Evolutionary conservation across 225 moss, liverwort and hornwort species (phyloP).

Genomic region (Neckera pumila): DNA sequence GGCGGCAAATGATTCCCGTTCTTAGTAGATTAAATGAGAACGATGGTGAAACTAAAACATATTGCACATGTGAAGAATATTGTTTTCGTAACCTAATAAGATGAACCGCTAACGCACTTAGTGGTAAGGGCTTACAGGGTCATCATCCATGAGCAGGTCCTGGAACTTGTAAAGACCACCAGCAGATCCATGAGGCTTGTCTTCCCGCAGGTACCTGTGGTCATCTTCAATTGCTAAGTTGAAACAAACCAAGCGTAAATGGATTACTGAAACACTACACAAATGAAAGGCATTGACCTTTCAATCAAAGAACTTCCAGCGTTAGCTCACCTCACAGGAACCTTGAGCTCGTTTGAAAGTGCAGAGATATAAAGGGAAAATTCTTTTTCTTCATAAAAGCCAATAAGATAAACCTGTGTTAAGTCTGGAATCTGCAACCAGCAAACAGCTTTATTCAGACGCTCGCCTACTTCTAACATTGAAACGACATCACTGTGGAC

Average conservation of each 20-base stretch:
- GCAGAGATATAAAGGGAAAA: slow-evolving; percentile 90
- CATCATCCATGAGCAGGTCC: slow-evolving; percentile 77
- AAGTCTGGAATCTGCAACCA: slow-evolving; percentile 79
- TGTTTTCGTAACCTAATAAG: neutral
- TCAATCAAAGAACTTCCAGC: neutral
- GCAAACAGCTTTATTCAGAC: neutral
- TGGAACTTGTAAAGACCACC: slow-evolving; percentile 94
- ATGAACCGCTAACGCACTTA: neutral
- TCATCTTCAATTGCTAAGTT: neutral
- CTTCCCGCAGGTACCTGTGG: slow-evolving; percentile 84
- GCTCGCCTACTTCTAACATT: neutral
- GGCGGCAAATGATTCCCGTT: neutral
- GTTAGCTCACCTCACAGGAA: slow-evolving; percentile 72
- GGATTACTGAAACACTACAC: neutral
- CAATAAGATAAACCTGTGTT: slow-evolving; percentile 85
- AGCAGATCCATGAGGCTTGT: slow-evolving; percentile 95
- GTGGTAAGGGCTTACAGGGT: slow-evolving; percentile 40
- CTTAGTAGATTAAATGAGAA: neutral
- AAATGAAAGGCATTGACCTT: neutral
- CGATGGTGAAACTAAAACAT: neutral
- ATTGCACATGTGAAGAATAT: neutral
- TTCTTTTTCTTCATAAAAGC: slow-evolving; percentile 91
- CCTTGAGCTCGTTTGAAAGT: slow-evolving; percentile 87
- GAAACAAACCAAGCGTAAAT: neutral
- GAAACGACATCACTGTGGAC: neutral